phyloP scores from a whole-genome alignment of 2,329 filamentous ascomycete species.

The Cytospora schulzeri region DNA sequence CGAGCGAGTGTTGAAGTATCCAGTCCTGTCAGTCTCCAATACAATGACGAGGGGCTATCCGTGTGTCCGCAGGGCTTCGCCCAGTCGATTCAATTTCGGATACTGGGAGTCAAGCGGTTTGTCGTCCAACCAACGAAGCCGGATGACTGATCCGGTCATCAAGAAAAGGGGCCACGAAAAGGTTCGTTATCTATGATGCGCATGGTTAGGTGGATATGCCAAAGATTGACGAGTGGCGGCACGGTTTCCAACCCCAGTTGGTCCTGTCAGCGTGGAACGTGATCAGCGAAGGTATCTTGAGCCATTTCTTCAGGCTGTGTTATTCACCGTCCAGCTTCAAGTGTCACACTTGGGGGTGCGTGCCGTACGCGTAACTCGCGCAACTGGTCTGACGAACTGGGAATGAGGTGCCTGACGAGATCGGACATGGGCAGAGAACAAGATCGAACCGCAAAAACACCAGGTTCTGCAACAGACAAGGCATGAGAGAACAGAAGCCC shows the following conservation, averaged over 20 bases:
- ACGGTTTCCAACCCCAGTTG: not conserved
- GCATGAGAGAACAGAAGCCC: not conserved
- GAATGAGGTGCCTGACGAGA: not conserved
- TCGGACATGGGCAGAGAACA: not conserved
- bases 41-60: not conserved
- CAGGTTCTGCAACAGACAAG: not conserved
- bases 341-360: not conserved
- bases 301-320: not conserved
- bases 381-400: not conserved
- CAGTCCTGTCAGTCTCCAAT: no score
- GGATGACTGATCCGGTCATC: not conserved
- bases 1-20: not conserved
- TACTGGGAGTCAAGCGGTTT: not conserved
- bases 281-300: not conserved
- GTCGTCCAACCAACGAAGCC: not conserved
- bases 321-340: not conserved
- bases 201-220: not conserved
- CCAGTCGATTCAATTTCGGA: not conserved
- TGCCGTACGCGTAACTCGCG: not conserved
- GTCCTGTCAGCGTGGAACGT: not conserved
- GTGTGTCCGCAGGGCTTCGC: not conserved
- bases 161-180: not conserved
- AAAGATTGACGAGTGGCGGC: not conserved
- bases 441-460: no score
- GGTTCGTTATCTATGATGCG: not conserved